Evolutionary conservation across 2,329 filamentous ascomycete species (phyloP), one percentile per base, ranked within the genome.

Genomic region (Didymella exigua): DNA sequence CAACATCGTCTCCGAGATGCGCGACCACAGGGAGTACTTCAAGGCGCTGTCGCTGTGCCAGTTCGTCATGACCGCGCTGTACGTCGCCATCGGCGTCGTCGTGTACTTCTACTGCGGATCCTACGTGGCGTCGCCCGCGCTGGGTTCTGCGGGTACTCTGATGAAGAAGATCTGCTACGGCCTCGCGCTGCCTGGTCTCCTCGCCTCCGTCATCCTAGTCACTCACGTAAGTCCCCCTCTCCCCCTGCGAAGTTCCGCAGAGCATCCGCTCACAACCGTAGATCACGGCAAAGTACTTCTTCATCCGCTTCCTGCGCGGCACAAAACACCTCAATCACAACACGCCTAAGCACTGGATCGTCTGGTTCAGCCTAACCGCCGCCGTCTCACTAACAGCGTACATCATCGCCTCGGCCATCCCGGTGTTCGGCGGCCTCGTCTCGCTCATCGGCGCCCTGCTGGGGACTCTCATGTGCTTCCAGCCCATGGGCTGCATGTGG

Each of bases 1-100:
- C 4, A 84, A 84, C 4, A 82, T 88, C 45, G 87, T 88, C 26
- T 83, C 82, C 0, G 86, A 88, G 74, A 88, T 88, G 85, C 77
- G 75, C 36, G 59, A 78, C 31, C 85, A 85, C 0, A 76, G 76
- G 16, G 83, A 86, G 63, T 88, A 84, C 71, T 80, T 79, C 60
- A 86, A 86, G 67, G 80, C 85, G 0, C 75, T 88, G 0, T 86
- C 82, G 65, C 69, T 82, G 2, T 84, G 81, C 72, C 86, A 86
- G 84, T 75, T 71, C 14, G 70, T 87, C 46, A 83, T 86, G 18
- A 82, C 81, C 0, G 77, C 79, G 0, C 80, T 81, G 0, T 88
- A 87, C 66, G 75, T 86, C 11, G 77, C 79, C 30, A 85, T 86
- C 63, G 78, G 78, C 31, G 75, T 87, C 5, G 82, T 86, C 3